phyloP scores from a whole-genome alignment of 495 filamentous ascomycete species.

The Penicillium cinerascens region DNA sequence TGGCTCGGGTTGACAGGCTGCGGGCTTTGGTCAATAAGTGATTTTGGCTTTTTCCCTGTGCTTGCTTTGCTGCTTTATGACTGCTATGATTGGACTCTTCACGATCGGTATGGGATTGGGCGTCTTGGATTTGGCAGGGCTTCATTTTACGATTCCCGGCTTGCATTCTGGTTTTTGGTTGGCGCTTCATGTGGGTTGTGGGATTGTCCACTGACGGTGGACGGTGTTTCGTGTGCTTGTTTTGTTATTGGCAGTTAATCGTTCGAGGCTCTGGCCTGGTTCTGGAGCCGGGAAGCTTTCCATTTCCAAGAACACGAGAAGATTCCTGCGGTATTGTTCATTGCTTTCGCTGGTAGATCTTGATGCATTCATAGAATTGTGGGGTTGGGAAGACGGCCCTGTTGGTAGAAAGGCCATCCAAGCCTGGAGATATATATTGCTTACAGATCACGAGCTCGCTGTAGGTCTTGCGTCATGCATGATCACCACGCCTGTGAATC shows the following conservation, averaged over 20 bases:
- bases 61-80: slow-evolving; percentile 20
- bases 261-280: background rate
- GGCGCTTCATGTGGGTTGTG: background rate
- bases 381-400: background rate
- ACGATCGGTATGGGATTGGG: slow-evolving; percentile 12
- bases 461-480: slow-evolving; percentile 14
- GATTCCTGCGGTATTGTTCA: background rate
- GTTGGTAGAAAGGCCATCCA: no score
- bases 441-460: background rate
- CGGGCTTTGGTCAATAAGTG: slow-evolving; percentile 61
- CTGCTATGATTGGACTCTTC: slow-evolving; percentile 16
- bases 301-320: background rate
- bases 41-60: background rate
- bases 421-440: background rate
- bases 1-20: slow-evolving; percentile 71
- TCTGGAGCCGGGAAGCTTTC: no score
- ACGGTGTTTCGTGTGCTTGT: background rate
- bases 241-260: background rate
- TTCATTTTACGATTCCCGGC: slow-evolving; percentile 10
- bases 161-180: slow-evolving; percentile 7
- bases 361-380: background rate
- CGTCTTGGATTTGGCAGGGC: slow-evolving; percentile 2
- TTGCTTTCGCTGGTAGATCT: background rate
- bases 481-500: background rate
- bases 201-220: background rate